A percentile compares a stretch with the other conserved stretches of the same genome.
These are phyloP conservation scores for Medicago lupulina DNA, from an alignment of 306 rosid species.

Conservation along the genomic window DNA sequence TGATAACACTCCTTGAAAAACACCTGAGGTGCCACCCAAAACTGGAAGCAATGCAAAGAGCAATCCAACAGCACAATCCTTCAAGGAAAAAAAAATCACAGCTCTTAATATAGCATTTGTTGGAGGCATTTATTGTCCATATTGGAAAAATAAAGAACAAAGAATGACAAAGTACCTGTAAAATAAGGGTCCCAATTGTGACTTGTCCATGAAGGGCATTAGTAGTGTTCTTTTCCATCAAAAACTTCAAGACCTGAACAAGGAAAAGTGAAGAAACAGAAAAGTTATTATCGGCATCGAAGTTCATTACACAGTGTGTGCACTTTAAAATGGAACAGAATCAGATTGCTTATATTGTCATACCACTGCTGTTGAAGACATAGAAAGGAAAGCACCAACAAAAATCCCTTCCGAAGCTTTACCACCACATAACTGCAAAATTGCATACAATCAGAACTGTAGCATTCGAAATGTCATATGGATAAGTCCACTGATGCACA, in stretches of 20 bases:
- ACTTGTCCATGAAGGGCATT: slow-evolving; percentile 96
- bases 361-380: slow-evolving; percentile 99
- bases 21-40: slow-evolving; percentile 93
- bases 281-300: slow-evolving; percentile 2
- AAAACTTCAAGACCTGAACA: slow-evolving; percentile 82
- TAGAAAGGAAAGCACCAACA: slow-evolving; percentile 88
- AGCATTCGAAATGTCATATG: slow-evolving; percentile 43
- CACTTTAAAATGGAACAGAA: slow-evolving; percentile 9
- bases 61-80: slow-evolving; percentile 99
- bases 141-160: slow-evolving; percentile 28
- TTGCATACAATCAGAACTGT: slow-evolving; percentile 43
- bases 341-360: slow-evolving; percentile 39
- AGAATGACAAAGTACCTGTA: slow-evolving; percentile 65
- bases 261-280: slow-evolving; percentile 34
- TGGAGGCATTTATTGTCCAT: slow-evolving; percentile 22
- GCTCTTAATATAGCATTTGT: slow-evolving; percentile 42
- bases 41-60: slow-evolving; percentile 98
- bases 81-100: slow-evolving; percentile 44
- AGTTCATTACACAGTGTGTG: slow-evolving; percentile 29
- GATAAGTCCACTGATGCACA: slow-evolving; percentile 39
- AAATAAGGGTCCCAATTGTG: slow-evolving; percentile 86
- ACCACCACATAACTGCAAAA: slow-evolving; percentile 95
- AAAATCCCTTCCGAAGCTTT: slow-evolving; percentile 92
- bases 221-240: slow-evolving; percentile 85
- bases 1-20: slow-evolving; percentile 91